A percentile compares a stretch with the other conserved stretches of the same genome.
Evolutionary conservation across 305 asterid genomes (phyloP).

Genomic region (Euphrasia arctica): DNA sequence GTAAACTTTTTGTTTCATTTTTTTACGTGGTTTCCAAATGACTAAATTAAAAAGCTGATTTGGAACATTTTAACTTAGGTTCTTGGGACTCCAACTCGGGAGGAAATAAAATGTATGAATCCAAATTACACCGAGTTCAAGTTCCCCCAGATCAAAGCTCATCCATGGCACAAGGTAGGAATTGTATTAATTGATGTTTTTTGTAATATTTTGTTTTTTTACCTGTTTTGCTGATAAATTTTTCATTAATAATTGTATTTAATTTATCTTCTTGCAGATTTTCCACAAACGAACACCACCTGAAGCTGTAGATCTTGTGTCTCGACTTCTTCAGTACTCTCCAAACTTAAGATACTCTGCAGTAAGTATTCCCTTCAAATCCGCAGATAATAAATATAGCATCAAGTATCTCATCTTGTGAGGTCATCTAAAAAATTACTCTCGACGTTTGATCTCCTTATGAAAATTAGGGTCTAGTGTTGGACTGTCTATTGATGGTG

Average conservation of each 20-base stretch:
- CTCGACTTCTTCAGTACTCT: conserved; percentile 87
- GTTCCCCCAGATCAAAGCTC: conserved; percentile 82
- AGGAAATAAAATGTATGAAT: conserved; percentile 85
- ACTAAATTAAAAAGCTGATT: conserved; percentile 6
- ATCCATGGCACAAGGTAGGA: conserved; percentile 85
- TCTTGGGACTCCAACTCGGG: conserved; percentile 79
- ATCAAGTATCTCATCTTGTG: background rate
- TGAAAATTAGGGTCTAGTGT: background rate
- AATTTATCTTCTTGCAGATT: conserved; percentile 36
- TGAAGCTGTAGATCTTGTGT: conserved; percentile 84
- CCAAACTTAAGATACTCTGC: conserved; percentile 82
- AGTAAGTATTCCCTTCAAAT: conserved; percentile 43
- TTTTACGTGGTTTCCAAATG: conserved; percentile 4
- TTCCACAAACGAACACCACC: conserved; percentile 83
- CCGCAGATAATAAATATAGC: background rate
- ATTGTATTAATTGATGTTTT: background rate
- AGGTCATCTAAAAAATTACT: background rate
- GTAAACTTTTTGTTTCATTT: background rate
- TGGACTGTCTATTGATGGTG: background rate
- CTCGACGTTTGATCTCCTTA: background rate
- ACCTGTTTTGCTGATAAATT: conserved; percentile 7
- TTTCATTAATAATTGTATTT: background rate
- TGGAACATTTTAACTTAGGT: conserved; percentile 34
- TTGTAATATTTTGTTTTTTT: background rate
- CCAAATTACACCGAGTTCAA: conserved; percentile 84